A percentile compares a stretch with the other conserved stretches of the same genome.
phyloP scores from a whole-genome alignment of 2,329 filamentous ascomycete species.

The Penicillium sp. region DNA sequence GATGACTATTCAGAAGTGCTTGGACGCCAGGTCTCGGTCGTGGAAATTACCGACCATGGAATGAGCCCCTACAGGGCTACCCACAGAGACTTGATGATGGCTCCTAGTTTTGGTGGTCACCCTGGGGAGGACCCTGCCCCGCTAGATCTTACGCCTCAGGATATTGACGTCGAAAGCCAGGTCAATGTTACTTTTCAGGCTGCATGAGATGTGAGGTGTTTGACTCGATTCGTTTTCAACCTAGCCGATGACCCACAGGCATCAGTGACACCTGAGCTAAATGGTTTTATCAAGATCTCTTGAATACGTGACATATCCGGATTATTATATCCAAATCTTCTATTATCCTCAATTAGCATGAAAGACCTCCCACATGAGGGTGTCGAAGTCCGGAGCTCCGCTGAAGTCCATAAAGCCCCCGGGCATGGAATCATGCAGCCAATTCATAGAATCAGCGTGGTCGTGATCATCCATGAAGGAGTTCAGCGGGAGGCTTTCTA shows the following conservation, averaged over 20 bases:
- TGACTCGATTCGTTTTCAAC: too few species aligned
- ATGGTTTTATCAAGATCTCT: neutral
- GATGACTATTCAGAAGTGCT: slow-evolving; percentile 21
- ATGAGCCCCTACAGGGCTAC: neutral
- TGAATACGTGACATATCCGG: neutral
- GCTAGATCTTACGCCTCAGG: slow-evolving; percentile 12
- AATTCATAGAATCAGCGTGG: slow-evolving; percentile 13
- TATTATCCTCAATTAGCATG: slow-evolving; percentile 2
- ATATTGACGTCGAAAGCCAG: slow-evolving; percentile 6
- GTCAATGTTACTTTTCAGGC: slow-evolving; percentile 9
- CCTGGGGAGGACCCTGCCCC: neutral
- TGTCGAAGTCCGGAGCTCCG: slow-evolving; percentile 28
- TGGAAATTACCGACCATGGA: slow-evolving; percentile 13
- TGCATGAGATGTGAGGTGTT: neutral
- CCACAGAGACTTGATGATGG: neutral
- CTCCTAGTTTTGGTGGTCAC: neutral
- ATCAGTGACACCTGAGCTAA: neutral
- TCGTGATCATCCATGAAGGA: slow-evolving; percentile 18
- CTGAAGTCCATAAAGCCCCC: slow-evolving; percentile 23
- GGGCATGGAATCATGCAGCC: slow-evolving; percentile 23
- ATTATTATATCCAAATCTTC: neutral
- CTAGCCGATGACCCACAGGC: neutral
- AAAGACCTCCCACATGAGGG: slow-evolving; percentile 29
- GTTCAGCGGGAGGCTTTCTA: slow-evolving; percentile 8
- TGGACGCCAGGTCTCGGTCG: slow-evolving; percentile 12